Conservation (phyloP, 2,329 filamentous ascomycete species). For the Chaetomium sp. region DNA sequence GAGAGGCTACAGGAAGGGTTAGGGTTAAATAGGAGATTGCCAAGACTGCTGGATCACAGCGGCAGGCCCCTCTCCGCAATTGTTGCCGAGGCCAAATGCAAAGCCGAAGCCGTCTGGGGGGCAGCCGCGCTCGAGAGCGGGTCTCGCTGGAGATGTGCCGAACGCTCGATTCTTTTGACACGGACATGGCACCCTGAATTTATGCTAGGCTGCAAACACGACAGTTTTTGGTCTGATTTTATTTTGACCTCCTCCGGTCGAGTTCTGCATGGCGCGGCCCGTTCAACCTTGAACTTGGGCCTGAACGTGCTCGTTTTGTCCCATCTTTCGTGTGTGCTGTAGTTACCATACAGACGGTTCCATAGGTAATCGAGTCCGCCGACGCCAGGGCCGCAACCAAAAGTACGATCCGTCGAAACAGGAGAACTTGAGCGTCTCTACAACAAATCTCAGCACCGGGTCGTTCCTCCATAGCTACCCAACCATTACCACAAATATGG, state of each 20-base stretch:
- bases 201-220: not conserved
- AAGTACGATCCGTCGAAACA: too few species aligned
- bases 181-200: slow-evolving; percentile 1
- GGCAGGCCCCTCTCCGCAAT: slow-evolving; percentile 1
- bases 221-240: not conserved
- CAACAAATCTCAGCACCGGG: too few species aligned
- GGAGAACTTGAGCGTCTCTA: too few species aligned
- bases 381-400: too few species aligned
- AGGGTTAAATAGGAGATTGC: slow-evolving; percentile 11
- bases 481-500: slow-evolving; percentile 13
- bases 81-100: slow-evolving; percentile 17
- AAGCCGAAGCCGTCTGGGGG: slow-evolving; percentile 10
- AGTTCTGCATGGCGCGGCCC: too few species aligned
- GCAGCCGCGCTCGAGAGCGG: slow-evolving; percentile 10
- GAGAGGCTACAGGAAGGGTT: not conserved
- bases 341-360: too few species aligned
- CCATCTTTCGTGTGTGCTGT: too few species aligned
- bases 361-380: too few species aligned
- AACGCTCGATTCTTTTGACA: not conserved
- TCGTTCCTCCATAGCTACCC: not conserved
- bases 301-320: too few species aligned
- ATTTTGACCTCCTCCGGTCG: not conserved
- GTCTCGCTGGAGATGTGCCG: slow-evolving; percentile 5
- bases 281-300: too few species aligned
- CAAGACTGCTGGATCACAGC: not conserved